Evolutionary conservation across 148 eudicot species (phyloP).

Genomic region (Cornus florida): DNA sequence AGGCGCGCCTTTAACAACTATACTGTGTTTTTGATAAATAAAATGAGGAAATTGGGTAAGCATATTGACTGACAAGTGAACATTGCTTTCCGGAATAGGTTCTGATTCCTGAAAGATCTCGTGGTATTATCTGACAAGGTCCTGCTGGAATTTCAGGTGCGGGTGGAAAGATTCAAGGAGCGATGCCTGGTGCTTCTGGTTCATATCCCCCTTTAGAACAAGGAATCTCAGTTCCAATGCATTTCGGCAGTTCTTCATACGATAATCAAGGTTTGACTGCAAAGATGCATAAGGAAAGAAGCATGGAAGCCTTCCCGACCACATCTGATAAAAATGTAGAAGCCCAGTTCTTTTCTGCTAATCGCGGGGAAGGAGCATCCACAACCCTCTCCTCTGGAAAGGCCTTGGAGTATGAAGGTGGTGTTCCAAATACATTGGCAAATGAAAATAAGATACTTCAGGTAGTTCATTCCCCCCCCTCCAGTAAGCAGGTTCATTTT

Average conservation of each 20-base stretch:
- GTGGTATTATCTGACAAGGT: not conserved
- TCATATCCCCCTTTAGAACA: conserved; percentile 29
- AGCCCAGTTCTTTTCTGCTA: conserved; percentile 26
- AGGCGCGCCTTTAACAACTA: too few relatives aligned
- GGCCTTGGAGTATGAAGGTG: conserved; percentile 46
- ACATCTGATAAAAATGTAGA: conserved; percentile 40
- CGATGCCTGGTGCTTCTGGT: conserved; percentile 25
- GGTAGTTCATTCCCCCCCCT: conserved; percentile 28
- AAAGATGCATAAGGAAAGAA: too few relatives aligned
- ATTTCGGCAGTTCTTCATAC: conserved; percentile 24
- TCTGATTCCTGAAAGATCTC: not conserved
- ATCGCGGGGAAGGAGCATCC: conserved; percentile 32
- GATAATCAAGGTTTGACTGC: conserved; percentile 27
- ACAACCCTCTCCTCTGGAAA: conserved; percentile 34
- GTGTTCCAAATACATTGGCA: conserved; percentile 26
- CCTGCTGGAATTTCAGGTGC: conserved; percentile 31
- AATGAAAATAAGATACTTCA: conserved; percentile 46
- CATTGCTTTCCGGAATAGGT: not conserved
- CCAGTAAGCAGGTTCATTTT: not conserved
- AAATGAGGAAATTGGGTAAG: not conserved
- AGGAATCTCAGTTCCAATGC: conserved; percentile 21
- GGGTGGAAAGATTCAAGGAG: conserved; percentile 31
- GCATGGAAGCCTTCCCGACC: too few relatives aligned
- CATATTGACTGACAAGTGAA: not conserved
- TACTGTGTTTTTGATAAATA: not conserved